A percentile compares a stretch with the other conserved stretches of the same genome.
Evolutionary conservation across 768 basidiomycete genomes (phyloP).

Genomic region (Lentinula aciculospora): DNA sequence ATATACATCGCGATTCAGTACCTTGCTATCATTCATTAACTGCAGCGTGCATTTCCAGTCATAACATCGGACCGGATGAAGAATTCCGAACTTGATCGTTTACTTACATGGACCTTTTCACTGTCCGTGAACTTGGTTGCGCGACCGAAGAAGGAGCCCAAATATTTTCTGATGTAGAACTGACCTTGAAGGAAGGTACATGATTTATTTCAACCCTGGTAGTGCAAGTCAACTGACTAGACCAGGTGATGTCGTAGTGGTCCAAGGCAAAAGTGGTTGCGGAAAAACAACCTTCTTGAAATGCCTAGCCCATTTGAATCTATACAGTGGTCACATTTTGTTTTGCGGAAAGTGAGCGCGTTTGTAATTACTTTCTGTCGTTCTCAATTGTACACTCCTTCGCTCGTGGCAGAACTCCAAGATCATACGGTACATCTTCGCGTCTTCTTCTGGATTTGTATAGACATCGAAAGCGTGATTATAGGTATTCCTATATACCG

Average conservation of each 20-base stretch:
- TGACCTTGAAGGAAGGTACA: conserved; percentile 53
- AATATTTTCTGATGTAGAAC: conserved; percentile 57
- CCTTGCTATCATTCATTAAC: no score
- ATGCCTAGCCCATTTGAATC: conserved; percentile 73
- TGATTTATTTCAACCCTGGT: background rate
- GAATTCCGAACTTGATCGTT: background rate
- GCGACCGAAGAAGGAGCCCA: conserved; percentile 36
- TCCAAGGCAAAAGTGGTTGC: conserved; percentile 78
- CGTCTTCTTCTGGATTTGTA: conserved; percentile 1
- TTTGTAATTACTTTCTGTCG: background rate
- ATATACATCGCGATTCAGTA: background rate
- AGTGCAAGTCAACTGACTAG: background rate
- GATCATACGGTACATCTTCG: conserved; percentile 35
- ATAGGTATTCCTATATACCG: conserved; percentile 60
- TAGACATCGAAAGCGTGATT: background rate
- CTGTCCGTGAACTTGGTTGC: conserved; percentile 47
- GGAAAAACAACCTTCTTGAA: conserved; percentile 83
- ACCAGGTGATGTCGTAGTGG: conserved; percentile 61
- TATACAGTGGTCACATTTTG: conserved; percentile 60
- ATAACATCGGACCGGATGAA: background rate
- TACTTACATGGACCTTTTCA: conserved; percentile 31
- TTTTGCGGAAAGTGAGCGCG: conserved; percentile 57
- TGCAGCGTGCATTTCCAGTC: no score
- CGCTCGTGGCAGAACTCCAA: conserved; percentile 30
- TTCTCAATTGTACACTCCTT: background rate